Evolutionary conservation across 2,329 filamentous ascomycete species (phyloP).

Genomic region (Ramularia endophylla): DNA sequence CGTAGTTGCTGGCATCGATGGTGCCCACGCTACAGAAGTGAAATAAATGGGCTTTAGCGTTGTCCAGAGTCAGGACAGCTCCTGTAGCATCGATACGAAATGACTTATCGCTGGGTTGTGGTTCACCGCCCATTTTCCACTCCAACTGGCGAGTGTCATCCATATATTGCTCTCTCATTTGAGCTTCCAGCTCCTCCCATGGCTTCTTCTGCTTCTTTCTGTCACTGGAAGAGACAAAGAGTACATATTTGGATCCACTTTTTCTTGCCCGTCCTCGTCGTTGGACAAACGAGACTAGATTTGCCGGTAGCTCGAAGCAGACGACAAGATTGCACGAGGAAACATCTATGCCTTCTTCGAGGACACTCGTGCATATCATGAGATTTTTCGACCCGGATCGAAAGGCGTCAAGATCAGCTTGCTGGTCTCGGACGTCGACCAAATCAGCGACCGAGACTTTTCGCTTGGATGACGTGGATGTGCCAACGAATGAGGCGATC

Average conservation of each 20-base stretch:
- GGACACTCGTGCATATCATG: constrained; percentile 52
- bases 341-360: constrained; percentile 58
- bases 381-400: constrained; percentile 48
- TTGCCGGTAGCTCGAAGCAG: constrained; percentile 57
- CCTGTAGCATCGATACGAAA: constrained; percentile 44
- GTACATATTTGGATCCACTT: constrained; percentile 45
- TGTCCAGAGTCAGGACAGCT: constrained; percentile 65
- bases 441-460: constrained; percentile 47
- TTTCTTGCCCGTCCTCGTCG: constrained; percentile 58
- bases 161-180: constrained; percentile 67
- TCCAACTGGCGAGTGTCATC: constrained; percentile 51
- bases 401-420: constrained; percentile 50
- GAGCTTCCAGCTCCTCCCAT: constrained; percentile 63
- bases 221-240: constrained; percentile 43
- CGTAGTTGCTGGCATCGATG: constrained; percentile 53
- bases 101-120: constrained; percentile 35
- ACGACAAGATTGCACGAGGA: constrained; percentile 60
- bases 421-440: constrained; percentile 42
- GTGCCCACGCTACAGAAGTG: constrained; percentile 66
- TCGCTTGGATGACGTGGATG: constrained; percentile 37
- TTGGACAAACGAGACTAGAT: constrained; percentile 60
- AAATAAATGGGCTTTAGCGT: constrained; percentile 68
- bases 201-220: constrained; percentile 34
- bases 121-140: constrained; percentile 43
- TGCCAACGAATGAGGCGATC: constrained; percentile 50